Evolutionary conservation across 2,329 filamentous ascomycete species (phyloP).

Genomic region (Fusarium bactridioides): DNA sequence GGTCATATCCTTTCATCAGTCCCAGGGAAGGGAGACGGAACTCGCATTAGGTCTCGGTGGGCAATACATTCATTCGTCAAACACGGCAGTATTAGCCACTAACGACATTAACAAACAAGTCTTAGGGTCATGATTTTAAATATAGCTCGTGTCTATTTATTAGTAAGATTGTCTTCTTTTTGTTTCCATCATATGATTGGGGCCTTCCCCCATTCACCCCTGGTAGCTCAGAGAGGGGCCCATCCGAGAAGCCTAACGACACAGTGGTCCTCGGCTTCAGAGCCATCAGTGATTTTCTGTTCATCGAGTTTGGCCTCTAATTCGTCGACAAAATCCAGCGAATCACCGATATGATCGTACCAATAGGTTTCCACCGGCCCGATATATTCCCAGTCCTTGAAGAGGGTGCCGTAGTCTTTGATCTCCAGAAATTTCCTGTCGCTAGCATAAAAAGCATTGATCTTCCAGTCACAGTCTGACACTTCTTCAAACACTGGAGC

Average conservation of each 20-base stretch:
- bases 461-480: neutral
- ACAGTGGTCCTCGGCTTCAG: neutral
- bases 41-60: neutral
- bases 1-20: fast-evolving
- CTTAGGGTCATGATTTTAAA: neutral
- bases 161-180: neutral
- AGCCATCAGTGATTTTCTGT: neutral
- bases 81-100: neutral
- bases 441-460: neutral
- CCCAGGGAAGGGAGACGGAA: neutral
- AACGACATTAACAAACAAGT: neutral
- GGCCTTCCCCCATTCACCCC: neutral
- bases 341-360: neutral
- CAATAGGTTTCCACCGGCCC: neutral
- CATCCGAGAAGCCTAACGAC: neutral
- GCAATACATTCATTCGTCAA: neutral
- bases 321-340: fast-evolving
- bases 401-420: neutral
- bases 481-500: neutral
- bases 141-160: fast-evolving
- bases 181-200: neutral
- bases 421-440: neutral
- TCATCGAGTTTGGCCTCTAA: neutral
- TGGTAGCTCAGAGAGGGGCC: neutral
- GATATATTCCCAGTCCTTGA: neutral